These are phyloP conservation scores for Phalaenopsis equestris DNA, from an alignment of 106 monocot genomes.

Conservation along the genomic window DNA sequence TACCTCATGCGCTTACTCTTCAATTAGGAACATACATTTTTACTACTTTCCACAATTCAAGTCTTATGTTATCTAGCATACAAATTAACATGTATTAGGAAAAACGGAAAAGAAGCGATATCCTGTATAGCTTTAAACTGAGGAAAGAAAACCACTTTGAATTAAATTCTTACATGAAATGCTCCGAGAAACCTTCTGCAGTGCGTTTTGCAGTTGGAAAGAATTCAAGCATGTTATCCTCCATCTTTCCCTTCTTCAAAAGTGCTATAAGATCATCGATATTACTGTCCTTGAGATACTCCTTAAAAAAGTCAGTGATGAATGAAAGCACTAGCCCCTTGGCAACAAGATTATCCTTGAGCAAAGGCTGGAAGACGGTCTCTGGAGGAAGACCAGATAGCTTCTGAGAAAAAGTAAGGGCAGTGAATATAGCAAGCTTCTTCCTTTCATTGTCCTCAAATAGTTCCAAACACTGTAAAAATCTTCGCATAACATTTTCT, in stretches of 20 bases:
- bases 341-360: constrained; percentile 93
- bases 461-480: constrained; percentile 76
- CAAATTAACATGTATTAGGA: background rate
- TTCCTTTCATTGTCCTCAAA: constrained; percentile 60
- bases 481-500: constrained; percentile 83
- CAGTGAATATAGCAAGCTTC: constrained; percentile 89
- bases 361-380: constrained; percentile 87
- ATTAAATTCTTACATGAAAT: constrained; percentile 64
- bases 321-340: constrained; percentile 94
- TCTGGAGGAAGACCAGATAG: constrained; percentile 89
- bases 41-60: too few relatives aligned
- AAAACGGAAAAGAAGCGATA: background rate
- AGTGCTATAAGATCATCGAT: constrained; percentile 88
- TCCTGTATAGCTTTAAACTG: background rate
- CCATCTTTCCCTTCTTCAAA: constrained; percentile 86
- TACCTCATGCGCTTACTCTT: background rate
- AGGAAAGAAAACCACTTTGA: constrained; percentile 1
- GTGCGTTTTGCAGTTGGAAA: constrained; percentile 79
- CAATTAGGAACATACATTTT: background rate
- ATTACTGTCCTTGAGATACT: constrained; percentile 72
- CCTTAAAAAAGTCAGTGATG: constrained; percentile 91
- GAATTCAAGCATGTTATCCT: constrained; percentile 87
- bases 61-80: too few relatives aligned
- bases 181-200: constrained; percentile 74
- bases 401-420: constrained; percentile 97